Percentiles rank a stretch among this genome's conserved stretches.
These are phyloP conservation scores for Cairneyella variabilis DNA, from an alignment of 495 filamentous ascomycete genomes.

Conservation along the genomic window DNA sequence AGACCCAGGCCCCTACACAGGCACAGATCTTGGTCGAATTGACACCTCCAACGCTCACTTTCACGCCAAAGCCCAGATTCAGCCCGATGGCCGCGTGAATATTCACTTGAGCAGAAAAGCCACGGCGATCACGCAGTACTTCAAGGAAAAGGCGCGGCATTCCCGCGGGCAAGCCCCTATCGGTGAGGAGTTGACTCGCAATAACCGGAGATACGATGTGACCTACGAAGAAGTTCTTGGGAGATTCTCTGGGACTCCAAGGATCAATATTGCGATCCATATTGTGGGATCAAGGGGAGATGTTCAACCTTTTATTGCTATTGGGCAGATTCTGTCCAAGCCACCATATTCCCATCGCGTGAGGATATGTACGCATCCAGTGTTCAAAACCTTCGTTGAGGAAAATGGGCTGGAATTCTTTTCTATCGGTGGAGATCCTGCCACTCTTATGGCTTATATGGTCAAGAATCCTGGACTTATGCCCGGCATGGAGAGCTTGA, in stretches of 20 bases:
- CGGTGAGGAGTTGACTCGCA: slow-evolving; percentile 11
- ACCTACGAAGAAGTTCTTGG: slow-evolving; percentile 7
- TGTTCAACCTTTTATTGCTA: slow-evolving; percentile 69
- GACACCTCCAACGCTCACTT: slow-evolving; percentile 9
- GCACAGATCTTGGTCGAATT: slow-evolving; percentile 1
- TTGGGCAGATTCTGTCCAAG: slow-evolving; percentile 56
- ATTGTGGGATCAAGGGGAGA: slow-evolving; percentile 75
- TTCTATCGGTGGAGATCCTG: slow-evolving; percentile 71
- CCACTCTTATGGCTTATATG: slow-evolving; percentile 81
- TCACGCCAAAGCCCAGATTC: slow-evolving; percentile 4
- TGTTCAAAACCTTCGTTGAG: slow-evolving; percentile 66
- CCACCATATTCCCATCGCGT: slow-evolving; percentile 65
- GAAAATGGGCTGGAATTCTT: slow-evolving; percentile 75
- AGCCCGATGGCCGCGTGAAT: slow-evolving; percentile 12
- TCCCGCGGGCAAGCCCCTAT: background rate
- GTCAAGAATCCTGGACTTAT: slow-evolving; percentile 82
- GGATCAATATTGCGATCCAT: slow-evolving; percentile 73
- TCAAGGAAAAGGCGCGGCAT: background rate
- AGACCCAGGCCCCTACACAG: background rate
- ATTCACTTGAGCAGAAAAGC: slow-evolving; percentile 8
- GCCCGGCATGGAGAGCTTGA: slow-evolving; percentile 62
- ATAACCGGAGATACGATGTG: slow-evolving; percentile 11
- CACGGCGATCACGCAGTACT: slow-evolving; percentile 1
- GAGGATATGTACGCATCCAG: slow-evolving; percentile 71
- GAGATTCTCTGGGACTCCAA: slow-evolving; percentile 23